phyloP scores from a whole-genome alignment of 495 filamentous ascomycete species.

The Podospora pseudopauciseta region DNA sequence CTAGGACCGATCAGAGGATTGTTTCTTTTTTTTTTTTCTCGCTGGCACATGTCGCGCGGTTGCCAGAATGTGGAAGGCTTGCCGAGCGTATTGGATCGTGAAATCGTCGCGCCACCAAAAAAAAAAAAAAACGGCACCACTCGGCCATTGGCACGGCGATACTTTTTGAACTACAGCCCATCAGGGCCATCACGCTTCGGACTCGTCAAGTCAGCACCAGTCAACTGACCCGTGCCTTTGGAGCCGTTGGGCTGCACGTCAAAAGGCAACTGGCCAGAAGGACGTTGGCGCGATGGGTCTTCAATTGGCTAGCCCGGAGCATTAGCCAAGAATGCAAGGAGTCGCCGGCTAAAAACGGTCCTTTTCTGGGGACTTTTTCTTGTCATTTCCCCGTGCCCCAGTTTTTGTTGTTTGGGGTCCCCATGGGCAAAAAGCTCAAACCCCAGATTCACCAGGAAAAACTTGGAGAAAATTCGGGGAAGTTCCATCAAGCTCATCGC shows the following conservation, averaged over 20 bases:
- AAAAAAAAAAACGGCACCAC: conserved; percentile 8
- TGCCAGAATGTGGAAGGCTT: background rate
- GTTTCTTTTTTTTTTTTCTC: background rate
- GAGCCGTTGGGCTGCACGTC: conserved; percentile 3
- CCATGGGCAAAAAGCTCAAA: background rate
- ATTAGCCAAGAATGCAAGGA: conserved; percentile 16
- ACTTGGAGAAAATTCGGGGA: background rate
- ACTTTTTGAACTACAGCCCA: background rate
- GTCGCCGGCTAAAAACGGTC: conserved; percentile 31
- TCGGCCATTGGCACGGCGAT: conserved; percentile 16
- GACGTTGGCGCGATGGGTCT: background rate
- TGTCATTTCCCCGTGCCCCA: background rate
- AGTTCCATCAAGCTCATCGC: background rate
- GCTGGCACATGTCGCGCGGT: background rate
- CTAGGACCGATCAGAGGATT: background rate
- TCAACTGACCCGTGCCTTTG: conserved; percentile 9
- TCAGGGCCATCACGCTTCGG: background rate
- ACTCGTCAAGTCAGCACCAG: background rate
- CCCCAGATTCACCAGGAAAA: background rate
- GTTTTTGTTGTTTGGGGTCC: background rate
- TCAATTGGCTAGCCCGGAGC: background rate
- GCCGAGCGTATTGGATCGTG: background rate
- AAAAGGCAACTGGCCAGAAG: background rate
- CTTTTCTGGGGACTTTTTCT: conserved; percentile 24
- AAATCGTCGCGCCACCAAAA: conserved; percentile 2